Conservation (phyloP, 2,329 filamentous ascomycete genomes). For the Aspergillus neoniger region DNA sequence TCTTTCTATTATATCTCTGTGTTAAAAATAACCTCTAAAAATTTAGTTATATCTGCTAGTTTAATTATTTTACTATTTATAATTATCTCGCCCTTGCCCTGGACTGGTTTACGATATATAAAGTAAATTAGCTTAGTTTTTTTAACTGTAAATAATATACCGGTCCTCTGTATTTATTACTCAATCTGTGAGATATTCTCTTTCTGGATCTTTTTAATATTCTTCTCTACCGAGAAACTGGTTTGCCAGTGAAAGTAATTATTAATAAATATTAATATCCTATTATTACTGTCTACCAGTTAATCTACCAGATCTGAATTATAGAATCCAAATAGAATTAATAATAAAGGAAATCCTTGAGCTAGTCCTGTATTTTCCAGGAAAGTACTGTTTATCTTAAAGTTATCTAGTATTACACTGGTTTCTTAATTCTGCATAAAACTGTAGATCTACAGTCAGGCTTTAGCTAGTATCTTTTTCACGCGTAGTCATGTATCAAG, state of each 20-base stretch:
- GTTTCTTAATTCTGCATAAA: too few relatives aligned
- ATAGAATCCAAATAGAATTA: constrained; percentile 40
- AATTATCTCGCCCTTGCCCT: constrained; percentile 17
- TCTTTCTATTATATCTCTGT: constrained; percentile 25
- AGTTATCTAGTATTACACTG: constrained; percentile 21
- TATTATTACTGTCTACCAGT: constrained; percentile 20
- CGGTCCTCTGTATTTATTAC: constrained; percentile 26
- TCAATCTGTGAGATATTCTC: constrained; percentile 25
- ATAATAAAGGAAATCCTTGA: constrained; percentile 36
- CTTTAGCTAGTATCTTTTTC: neutral
- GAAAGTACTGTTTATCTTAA: constrained; percentile 1
- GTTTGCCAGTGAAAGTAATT: constrained; percentile 30
- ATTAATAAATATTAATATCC: constrained; percentile 32
- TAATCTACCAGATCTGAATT: constrained; percentile 41
- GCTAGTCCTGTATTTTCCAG: constrained; percentile 20
- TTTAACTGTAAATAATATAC: constrained; percentile 30
- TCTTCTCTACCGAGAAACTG: constrained; percentile 24
- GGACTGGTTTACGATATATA: constrained; percentile 23
- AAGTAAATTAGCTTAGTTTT: constrained; percentile 36
- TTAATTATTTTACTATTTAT: constrained; percentile 21
- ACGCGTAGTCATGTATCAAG: constrained; percentile 5
- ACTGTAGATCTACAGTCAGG: too few relatives aligned
- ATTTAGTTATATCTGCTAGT: constrained; percentile 22
- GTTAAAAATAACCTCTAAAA: constrained; percentile 29
- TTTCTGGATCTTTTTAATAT: constrained; percentile 15